phyloP scores from a whole-genome alignment of 2,329 filamentous ascomycete species.

The Cladorrhinum sp. region DNA sequence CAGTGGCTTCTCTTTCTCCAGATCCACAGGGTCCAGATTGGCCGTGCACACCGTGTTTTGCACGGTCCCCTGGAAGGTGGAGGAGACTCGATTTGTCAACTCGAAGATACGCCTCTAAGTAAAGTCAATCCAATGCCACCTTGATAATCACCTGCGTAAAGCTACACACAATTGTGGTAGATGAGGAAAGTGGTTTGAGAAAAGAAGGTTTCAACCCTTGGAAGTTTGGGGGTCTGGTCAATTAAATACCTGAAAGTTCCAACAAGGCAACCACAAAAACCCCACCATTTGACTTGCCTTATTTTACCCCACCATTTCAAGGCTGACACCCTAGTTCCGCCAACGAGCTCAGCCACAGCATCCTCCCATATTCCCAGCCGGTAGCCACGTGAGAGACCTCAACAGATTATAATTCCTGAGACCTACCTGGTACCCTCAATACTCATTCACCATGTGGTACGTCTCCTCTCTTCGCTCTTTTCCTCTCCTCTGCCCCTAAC shows the following conservation, averaged over 20 bases:
- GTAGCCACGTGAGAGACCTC: too few species aligned
- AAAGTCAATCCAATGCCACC: background rate
- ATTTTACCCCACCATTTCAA: background rate
- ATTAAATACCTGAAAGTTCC: background rate
- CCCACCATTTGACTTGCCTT: background rate
- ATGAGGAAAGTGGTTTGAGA: background rate
- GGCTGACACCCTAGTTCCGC: background rate
- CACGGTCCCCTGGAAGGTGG: background rate
- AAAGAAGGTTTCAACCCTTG: background rate
- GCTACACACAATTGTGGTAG: background rate
- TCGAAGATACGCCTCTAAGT: background rate
- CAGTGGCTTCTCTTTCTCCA: background rate
- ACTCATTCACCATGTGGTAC: conserved; percentile 32
- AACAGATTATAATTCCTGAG: too few species aligned
- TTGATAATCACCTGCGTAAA: background rate
- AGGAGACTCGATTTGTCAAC: background rate
- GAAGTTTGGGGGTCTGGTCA: background rate
- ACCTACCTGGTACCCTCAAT: too few species aligned
- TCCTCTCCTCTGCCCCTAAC: too few species aligned
- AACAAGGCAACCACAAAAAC: background rate
- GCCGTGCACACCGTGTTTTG: background rate
- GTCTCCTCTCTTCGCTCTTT: background rate
- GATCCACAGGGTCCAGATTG: background rate
- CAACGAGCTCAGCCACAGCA: background rate
- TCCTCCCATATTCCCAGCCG: background rate